Evolutionary conservation across 116 monocot genomes (phyloP).

Genomic region (Zostera marina): DNA sequence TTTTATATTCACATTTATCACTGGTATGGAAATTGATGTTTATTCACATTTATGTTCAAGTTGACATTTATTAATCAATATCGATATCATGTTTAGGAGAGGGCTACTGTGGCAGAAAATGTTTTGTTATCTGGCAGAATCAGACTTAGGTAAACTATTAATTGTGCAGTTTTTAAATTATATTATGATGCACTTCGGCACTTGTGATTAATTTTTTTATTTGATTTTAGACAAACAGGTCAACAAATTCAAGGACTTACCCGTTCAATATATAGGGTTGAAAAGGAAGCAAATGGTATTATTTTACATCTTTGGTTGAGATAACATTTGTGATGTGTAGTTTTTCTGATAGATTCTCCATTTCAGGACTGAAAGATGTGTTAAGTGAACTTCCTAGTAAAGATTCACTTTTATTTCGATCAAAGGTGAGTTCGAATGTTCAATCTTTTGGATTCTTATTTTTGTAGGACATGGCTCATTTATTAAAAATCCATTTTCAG

Average conservation of each 20-base stretch:
- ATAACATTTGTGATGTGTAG: neutral
- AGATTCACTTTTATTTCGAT: slow-evolving; percentile 11
- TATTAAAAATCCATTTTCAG: neutral
- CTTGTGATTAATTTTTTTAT: neutral
- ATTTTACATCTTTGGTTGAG: neutral
- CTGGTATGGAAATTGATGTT: neutral
- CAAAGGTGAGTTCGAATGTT: slow-evolving; percentile 6
- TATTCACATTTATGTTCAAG: neutral
- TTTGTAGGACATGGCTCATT: too few relatives aligned
- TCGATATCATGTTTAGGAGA: slow-evolving; percentile 6
- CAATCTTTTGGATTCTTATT: neutral
- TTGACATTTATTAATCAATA: neutral
- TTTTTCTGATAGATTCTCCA: neutral
- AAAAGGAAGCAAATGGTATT: slow-evolving; percentile 9
- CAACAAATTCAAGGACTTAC: slow-evolving; percentile 11
- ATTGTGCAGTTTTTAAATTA: neutral
- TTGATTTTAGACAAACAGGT: slow-evolving; percentile 3
- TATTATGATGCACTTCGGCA: neutral
- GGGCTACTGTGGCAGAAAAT: slow-evolving; percentile 10
- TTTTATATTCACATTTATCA: neutral
- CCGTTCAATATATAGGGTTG: slow-evolving; percentile 6
- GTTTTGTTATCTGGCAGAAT: slow-evolving; percentile 10
- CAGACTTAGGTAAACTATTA: slow-evolving; percentile 4
- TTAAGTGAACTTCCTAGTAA: slow-evolving; percentile 10
- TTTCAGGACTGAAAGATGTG: slow-evolving; percentile 11